Base-by-base conservation (phyloP, 768 basidiomycete genomes). In the Tylopilus felleus region DNA sequence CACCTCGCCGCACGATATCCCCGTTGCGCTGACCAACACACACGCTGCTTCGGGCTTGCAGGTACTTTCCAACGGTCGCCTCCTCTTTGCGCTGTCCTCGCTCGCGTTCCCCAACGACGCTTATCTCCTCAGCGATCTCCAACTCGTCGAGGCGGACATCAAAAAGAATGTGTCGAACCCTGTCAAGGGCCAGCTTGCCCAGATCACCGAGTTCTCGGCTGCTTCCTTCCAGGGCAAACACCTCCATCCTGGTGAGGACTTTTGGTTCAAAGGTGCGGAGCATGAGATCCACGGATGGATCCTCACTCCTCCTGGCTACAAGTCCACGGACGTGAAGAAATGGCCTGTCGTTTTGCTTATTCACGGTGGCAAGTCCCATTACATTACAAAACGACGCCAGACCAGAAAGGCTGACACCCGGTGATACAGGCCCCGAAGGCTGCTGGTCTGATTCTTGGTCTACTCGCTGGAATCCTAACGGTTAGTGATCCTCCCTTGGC, bases 361-460 rank as follows among this genome's bases (percentile, higher is more conserved):
- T 35, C 93, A 93, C 54, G 90, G 90, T 58, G 88, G 85, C 74
- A 43, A 38, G 69, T 65, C 27, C 2, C 17, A 47, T 47, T 17
- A 8, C 38, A 31, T 19, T 16, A 31, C 12, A 2, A 38, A 38
- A 38, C 38, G 14, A 40, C 21, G 19, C 39, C 19, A 39, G 22
- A 43, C 19, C 25, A 27, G n/a, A n/a, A n/a, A n/a, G 25, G 27
- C 51, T 55, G 10, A 60, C 14, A 2, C 36, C 36, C 22, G 23
- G 56, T 23, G 23, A 40, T 60, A 66, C 72, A 75, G 85, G 86
- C 17, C 88, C 89, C 6, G 86, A 92, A 65, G 78, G 85, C 27
- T 90, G 88, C 45, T 97, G 93, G 94, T 84, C 85, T 59, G 94
- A 97, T 65, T 78, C 83, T 41, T 98, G 95, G 95, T 87, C 84